phyloP scores from a whole-genome alignment of 768 basidiomycete species.

The Agaricus sinodeliciosus region DNA sequence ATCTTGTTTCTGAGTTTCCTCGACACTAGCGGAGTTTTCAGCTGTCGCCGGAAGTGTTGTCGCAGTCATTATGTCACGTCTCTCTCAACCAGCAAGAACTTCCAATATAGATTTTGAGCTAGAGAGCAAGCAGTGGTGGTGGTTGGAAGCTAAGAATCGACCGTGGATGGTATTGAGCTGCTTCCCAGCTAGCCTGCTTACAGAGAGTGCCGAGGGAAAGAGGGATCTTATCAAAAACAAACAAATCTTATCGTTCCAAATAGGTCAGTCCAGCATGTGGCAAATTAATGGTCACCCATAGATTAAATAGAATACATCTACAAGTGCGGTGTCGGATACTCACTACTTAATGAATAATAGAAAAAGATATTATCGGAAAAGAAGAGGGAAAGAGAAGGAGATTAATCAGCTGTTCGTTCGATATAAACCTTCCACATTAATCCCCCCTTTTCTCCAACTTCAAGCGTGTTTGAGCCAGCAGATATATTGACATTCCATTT shows the following conservation, averaged over 20 bases:
- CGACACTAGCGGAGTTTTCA: neutral
- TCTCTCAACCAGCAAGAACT: neutral
- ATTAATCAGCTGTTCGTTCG: constrained; percentile 30
- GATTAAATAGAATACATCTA: constrained; percentile 2
- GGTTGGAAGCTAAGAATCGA: neutral
- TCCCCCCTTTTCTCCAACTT: constrained; percentile 69
- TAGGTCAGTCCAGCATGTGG: too few species aligned
- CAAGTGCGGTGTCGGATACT: neutral
- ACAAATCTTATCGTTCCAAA: neutral
- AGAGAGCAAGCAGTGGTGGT: neutral
- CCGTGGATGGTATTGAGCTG: too few species aligned
- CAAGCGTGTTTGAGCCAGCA: constrained; percentile 54
- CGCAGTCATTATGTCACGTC: neutral
- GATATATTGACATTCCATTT: constrained; percentile 60
- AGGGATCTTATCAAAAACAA: constrained; percentile 1
- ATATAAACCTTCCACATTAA: constrained; percentile 67
- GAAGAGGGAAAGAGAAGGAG: neutral
- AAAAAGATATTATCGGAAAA: neutral
- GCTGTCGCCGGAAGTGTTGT: neutral
- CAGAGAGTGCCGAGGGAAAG: neutral
- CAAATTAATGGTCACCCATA: neutral
- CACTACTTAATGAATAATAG: neutral
- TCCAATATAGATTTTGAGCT: neutral
- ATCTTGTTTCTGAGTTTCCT: constrained; percentile 1
- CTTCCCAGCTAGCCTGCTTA: neutral